Percentiles rank a stretch among this genome's conserved stretches.
Conservation (phyloP, 2,329 filamentous ascomycete species). For the Xylaria sp. region DNA sequence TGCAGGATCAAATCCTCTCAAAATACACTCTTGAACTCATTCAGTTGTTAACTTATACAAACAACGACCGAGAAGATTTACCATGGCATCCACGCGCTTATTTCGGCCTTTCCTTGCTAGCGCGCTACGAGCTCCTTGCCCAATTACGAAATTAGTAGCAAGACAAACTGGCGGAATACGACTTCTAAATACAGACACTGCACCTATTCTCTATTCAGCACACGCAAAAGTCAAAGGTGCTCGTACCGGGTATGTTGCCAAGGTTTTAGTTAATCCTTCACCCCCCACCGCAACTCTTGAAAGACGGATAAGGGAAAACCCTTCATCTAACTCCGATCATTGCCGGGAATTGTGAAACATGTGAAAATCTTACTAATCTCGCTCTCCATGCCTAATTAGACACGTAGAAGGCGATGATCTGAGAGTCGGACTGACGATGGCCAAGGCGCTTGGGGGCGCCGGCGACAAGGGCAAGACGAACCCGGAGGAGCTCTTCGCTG, state of each 20-base stretch:
- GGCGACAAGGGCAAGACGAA: conserved; percentile 39
- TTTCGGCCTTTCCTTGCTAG: conserved; percentile 20
- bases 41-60: background rate
- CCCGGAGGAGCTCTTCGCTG: conserved; percentile 39
- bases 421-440: conserved; percentile 33
- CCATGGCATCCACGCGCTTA: conserved; percentile 25
- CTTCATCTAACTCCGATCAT: background rate
- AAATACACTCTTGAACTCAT: background rate
- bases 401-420: conserved; percentile 36
- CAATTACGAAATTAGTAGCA: background rate
- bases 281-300: no score
- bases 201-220: conserved; percentile 36
- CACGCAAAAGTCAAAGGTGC: conserved; percentile 36
- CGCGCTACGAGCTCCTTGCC: conserved; percentile 6
- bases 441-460: conserved; percentile 35
- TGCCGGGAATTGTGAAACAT: background rate
- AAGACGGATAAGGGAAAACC: background rate
- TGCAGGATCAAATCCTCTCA: background rate
- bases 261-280: background rate
- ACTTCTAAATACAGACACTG: conserved; percentile 36
- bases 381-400: conserved; percentile 1
- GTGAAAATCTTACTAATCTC: background rate
- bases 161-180: conserved; percentile 5
- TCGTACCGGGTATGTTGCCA: conserved; percentile 34
- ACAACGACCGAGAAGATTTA: background rate